These are phyloP conservation scores for Oenanthe sinensis DNA, from an alignment of 129 eudicot genomes.

Conservation along the genomic window DNA sequence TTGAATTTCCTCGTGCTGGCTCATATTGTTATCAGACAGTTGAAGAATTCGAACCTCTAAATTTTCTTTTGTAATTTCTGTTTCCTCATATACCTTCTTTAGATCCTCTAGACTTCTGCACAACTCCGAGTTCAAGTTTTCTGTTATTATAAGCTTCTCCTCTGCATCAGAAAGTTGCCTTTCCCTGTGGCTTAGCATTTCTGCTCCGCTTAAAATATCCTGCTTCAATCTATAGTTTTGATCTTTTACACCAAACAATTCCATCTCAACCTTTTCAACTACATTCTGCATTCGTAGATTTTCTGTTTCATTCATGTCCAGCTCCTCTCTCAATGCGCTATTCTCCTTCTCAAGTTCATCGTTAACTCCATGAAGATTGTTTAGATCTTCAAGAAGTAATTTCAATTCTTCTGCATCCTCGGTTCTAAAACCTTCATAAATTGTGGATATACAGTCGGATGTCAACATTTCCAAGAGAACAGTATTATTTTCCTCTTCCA, in stretches of 20 bases:
- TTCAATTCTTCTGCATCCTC: slow-evolving; percentile 38
- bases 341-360: slow-evolving; percentile 33
- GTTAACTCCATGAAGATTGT: slow-evolving; percentile 27
- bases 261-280: slow-evolving; percentile 35
- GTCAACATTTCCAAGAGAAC: slow-evolving; percentile 34
- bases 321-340: slow-evolving; percentile 18
- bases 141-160: slow-evolving; percentile 28
- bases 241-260: slow-evolving; percentile 27
- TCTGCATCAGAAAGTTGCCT: slow-evolving; percentile 30
- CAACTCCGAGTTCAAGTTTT: slow-evolving; percentile 34
- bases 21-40: slow-evolving; percentile 25
- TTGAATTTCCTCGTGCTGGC: slow-evolving; percentile 38
- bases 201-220: slow-evolving; percentile 17
- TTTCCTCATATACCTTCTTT: slow-evolving; percentile 26
- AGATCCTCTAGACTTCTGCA: slow-evolving; percentile 35
- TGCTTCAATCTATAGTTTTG: slow-evolving; percentile 24
- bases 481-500: slow-evolving; percentile 29
- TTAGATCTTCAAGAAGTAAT: slow-evolving; percentile 29
- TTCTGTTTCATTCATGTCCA: slow-evolving; percentile 34
- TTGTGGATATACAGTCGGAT: slow-evolving; percentile 22
- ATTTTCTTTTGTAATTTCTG: slow-evolving; percentile 19
- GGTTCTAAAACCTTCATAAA: slow-evolving; percentile 28
- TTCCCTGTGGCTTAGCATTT: slow-evolving; percentile 23
- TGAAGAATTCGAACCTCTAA: slow-evolving; percentile 29
- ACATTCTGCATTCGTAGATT: slow-evolving; percentile 31